Base-by-base conservation (phyloP, 1,139 yeast genomes). In the Pichia sp. region DNA sequence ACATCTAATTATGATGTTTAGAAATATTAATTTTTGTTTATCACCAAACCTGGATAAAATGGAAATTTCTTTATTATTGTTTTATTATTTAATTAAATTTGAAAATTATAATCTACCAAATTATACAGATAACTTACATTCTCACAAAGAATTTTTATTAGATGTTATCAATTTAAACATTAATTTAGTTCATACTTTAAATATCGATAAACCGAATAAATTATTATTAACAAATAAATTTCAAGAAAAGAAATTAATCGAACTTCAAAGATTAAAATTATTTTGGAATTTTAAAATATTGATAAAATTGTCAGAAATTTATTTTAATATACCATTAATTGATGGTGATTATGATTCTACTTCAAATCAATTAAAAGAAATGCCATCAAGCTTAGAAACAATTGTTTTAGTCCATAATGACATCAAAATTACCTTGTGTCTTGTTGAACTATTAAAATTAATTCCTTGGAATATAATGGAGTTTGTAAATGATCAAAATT, bases 231-330 rank as follows among this genome's bases (percentile, higher is more conserved):
- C 35, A 8, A 32, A 46, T 16, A 42, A 44, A n/a, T 40, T 45
- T 20, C 35, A 48, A 4, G 43, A 49, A n/a, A 47, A 45, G 24
- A 58, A 59, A 37, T 53, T 62, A 30, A 55, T 59, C 42, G 57
- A 60, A 42, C 63, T 77, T 45, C 74, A 74, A 49, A 64, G 85
- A 55, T 74, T 79, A 22, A 79, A 78, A 55, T 65, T 78, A 23
- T 80, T 75, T 53, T 79, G 86, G 86, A 76, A 74, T 24, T 77
- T 73, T 55, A 74, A 74, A 49, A 74, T 77, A 3, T 63, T 79
- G 31, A 64, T 73, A 34, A 72, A 75, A 54, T 69, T 79, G 47
- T 71, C 76, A 51, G 73, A 76, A 48, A 49, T 59, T 6, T 53
- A 54, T 35, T 62, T 56, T 41, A 56, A 55, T 44, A 70, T 76